These are phyloP conservation scores for Tympanopsis confertula DNA, from an alignment of 2,329 filamentous ascomycete genomes.

Conservation along the genomic window DNA sequence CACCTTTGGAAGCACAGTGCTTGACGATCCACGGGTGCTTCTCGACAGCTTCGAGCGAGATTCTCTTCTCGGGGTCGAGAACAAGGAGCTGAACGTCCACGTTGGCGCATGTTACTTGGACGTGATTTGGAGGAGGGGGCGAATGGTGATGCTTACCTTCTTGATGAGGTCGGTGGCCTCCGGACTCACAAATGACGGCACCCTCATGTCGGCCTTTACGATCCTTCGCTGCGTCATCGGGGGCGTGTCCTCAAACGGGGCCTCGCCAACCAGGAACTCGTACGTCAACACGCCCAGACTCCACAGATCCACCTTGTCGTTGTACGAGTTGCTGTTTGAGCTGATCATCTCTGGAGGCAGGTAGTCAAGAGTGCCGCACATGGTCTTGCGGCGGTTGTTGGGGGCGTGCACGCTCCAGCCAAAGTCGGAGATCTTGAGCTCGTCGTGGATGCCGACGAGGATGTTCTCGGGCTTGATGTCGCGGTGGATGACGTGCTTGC, in stretches of 20 bases:
- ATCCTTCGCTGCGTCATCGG: slow-evolving; percentile 91
- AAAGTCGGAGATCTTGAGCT: slow-evolving; percentile 98
- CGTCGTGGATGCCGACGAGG: slow-evolving; percentile 85
- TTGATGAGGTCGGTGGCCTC: slow-evolving; percentile 91
- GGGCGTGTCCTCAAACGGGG: slow-evolving; percentile 90
- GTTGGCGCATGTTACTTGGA: background rate
- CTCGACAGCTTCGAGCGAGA: slow-evolving; percentile 79
- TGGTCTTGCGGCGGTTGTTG: slow-evolving; percentile 83
- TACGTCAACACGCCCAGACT: slow-evolving; percentile 89
- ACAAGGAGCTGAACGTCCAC: slow-evolving; percentile 57
- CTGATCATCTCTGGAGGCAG: slow-evolving; percentile 96
- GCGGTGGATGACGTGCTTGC: slow-evolving; percentile 93
- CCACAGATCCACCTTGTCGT: slow-evolving; percentile 94
- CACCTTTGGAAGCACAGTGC: slow-evolving; percentile 67
- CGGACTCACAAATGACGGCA: slow-evolving; percentile 78
- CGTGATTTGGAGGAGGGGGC: background rate
- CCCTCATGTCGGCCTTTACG: slow-evolving; percentile 77
- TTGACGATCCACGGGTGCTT: slow-evolving; percentile 94
- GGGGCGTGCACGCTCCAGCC: slow-evolving; percentile 97
- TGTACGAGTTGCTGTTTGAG: slow-evolving; percentile 74
- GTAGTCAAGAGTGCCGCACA: slow-evolving; percentile 96
- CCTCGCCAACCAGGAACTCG: slow-evolving; percentile 90
- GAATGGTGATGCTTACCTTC: slow-evolving; percentile 43
- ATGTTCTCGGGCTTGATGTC: slow-evolving; percentile 99
- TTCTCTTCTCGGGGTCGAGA: slow-evolving; percentile 84